Evolutionary conservation across 2,329 filamentous ascomycete species (phyloP).

Genomic region (Thelonectria discophora): DNA sequence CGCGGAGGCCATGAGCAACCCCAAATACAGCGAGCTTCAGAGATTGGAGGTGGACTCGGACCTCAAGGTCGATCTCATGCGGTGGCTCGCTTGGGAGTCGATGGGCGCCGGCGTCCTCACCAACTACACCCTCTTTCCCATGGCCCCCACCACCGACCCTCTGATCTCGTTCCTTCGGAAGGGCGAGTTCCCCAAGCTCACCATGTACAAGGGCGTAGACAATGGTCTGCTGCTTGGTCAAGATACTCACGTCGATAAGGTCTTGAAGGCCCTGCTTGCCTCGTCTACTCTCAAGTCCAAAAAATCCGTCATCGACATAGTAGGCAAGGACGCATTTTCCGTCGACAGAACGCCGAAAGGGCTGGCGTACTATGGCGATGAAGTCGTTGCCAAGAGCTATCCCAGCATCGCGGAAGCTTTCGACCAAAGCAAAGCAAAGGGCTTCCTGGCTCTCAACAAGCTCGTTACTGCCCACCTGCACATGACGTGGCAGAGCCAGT

Average conservation of each 20-base stretch:
- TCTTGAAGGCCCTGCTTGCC: slow-evolving; percentile 68
- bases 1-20: slow-evolving; percentile 84
- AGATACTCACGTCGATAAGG: slow-evolving; percentile 68
- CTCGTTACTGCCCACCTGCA: slow-evolving; percentile 90
- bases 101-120: slow-evolving; percentile 87
- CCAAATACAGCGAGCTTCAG: slow-evolving; percentile 77
- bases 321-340: slow-evolving; percentile 67
- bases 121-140: slow-evolving; percentile 83
- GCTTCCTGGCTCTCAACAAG: slow-evolving; percentile 71
- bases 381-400: slow-evolving; percentile 72
- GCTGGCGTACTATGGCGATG: slow-evolving; percentile 80
- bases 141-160: slow-evolving; percentile 78
- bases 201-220: slow-evolving; percentile 76
- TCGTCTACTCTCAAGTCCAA: slow-evolving; percentile 61
- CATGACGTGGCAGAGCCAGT: slow-evolving; percentile 82
- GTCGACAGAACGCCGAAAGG: slow-evolving; percentile 71
- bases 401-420: slow-evolving; percentile 71
- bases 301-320: slow-evolving; percentile 70
- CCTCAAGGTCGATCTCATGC: slow-evolving; percentile 76
- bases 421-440: slow-evolving; percentile 63
- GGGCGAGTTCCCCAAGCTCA: slow-evolving; percentile 77
- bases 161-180: slow-evolving; percentile 77
- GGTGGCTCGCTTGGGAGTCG: slow-evolving; percentile 92
- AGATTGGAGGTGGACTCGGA: slow-evolving; percentile 65
- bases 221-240: slow-evolving; percentile 78